These are phyloP conservation scores for Mentha longifolia DNA, from an alignment of 257 asterid species.

Conservation along the genomic window DNA sequence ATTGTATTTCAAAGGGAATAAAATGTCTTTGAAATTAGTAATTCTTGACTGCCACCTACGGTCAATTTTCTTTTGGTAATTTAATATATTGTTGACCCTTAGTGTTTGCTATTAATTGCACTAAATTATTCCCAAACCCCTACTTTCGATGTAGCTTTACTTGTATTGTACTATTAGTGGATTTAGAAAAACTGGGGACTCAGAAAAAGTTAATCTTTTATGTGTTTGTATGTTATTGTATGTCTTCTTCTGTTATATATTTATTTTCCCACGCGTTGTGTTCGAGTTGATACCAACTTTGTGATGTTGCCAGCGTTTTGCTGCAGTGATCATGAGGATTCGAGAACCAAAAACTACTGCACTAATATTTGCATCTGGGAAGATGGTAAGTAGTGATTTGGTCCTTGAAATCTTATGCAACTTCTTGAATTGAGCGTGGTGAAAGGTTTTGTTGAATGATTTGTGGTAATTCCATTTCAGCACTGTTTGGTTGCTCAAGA, in stretches of 20 bases:
- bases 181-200: too few species aligned
- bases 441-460: background rate
- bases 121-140: too few species aligned
- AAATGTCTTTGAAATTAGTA: too few species aligned
- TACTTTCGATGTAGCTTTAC: too few species aligned
- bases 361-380: slow-evolving; percentile 76
- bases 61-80: too few species aligned
- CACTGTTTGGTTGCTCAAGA: background rate
- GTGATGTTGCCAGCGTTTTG: slow-evolving; percentile 64
- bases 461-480: background rate
- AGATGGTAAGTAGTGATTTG: slow-evolving; percentile 55
- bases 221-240: too few species aligned
- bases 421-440: slow-evolving; percentile 9
- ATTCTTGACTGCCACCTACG: too few species aligned
- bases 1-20: too few species aligned
- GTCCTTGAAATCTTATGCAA: background rate
- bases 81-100: too few species aligned
- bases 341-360: slow-evolving; percentile 80
- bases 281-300: slow-evolving; percentile 24
- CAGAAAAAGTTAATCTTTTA: too few species aligned
- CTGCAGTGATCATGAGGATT: slow-evolving; percentile 85
- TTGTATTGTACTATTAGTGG: too few species aligned
- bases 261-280: background rate
- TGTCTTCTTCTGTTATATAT: background rate
- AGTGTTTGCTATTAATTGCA: too few species aligned